These are phyloP conservation scores for Fusarium compactum DNA, from an alignment of 2,329 filamentous ascomycete genomes.

Conservation along the genomic window DNA sequence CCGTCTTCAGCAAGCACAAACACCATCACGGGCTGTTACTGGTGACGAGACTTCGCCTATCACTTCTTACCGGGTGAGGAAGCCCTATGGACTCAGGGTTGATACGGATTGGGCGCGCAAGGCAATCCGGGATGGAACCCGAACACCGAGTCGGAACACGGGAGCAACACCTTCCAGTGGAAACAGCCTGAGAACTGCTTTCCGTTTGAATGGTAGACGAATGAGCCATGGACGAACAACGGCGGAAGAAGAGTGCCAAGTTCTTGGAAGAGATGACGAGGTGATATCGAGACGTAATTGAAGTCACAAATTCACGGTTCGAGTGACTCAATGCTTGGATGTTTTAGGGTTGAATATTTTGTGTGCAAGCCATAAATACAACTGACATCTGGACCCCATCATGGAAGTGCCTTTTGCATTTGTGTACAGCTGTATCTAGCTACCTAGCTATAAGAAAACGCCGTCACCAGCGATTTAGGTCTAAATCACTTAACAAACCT, in stretches of 20 bases:
- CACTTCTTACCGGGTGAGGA: conserved; percentile 43
- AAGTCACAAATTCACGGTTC: conserved; percentile 7
- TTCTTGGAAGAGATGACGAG: conserved; percentile 27
- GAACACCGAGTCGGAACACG: conserved; percentile 27
- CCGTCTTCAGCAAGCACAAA: conserved; percentile 17
- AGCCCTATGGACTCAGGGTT: conserved; percentile 43
- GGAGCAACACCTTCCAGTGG: conserved; percentile 10
- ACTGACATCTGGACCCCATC: neutral
- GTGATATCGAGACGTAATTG: conserved; percentile 28
- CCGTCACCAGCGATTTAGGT: neutral
- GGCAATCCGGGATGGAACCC: conserved; percentile 33
- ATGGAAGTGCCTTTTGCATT: conserved; percentile 4
- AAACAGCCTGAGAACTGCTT: conserved; percentile 31
- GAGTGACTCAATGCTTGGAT: conserved; percentile 6
- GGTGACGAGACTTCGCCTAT: conserved; percentile 1
- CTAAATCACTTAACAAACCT: neutral
- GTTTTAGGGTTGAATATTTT: conserved; percentile 12
- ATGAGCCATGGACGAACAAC: conserved; percentile 18
- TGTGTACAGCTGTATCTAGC: conserved; percentile 4
- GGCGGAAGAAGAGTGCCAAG: conserved; percentile 8
- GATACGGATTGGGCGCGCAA: conserved; percentile 44
- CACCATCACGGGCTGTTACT: conserved; percentile 9
- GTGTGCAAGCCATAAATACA: neutral
- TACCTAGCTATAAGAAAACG: neutral
- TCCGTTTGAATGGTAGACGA: conserved; percentile 34